Evolutionary conservation across 179 eudicot genomes (phyloP), one percentile per base, ranked within the genome.

Genomic region (Corrigiola litoralis): DNA sequence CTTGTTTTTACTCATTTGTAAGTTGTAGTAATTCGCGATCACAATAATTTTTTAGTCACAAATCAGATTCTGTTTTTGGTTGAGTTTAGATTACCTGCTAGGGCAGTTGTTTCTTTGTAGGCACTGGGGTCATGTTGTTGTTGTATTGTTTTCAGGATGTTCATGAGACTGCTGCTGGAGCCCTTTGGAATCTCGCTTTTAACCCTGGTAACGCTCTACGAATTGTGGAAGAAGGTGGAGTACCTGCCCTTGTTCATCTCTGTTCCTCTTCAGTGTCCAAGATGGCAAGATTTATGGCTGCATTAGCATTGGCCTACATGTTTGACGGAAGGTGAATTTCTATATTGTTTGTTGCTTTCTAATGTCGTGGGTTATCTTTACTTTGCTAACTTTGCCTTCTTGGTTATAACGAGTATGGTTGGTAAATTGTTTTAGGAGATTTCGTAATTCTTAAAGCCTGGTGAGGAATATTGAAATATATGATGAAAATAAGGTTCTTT

Each of bases 231-330:
- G 97, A 88, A 76, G 95, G 90, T 18, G 97, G 99, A 21, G 97
- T 94, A 77, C 87, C 95, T 29, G 85, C 90, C 58, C 89, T 94
- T 63, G 89, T 83, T 62, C 87, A 83, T 80, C 95, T 94, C 49
- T 86, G 96, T 71, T 78, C 92, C 58, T 72, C 89, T 32, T 90
- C 99, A 20, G 82, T 77, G 65, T 91, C 97, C 13, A 94, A 86
- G 78, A 94, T 90, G 99, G 99, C 99, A 44, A 87, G 97, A 53
- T 94, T 94, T 84, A 94, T 94, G 99, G 87, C 96, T 73, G 90
- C 97, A 27, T 77, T 94, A 80, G 97, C 97, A 25, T 81, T 94
- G 66, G 87, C 97, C 31, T 94, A 94, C 75, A 91, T 86, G 97
- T 91, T 94, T 80, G 99, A 94, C 67, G 96, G 97, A 60, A 94